These are phyloP conservation scores for Myochromella boudieri DNA, from an alignment of 768 basidiomycete species.

Conservation along the genomic window DNA sequence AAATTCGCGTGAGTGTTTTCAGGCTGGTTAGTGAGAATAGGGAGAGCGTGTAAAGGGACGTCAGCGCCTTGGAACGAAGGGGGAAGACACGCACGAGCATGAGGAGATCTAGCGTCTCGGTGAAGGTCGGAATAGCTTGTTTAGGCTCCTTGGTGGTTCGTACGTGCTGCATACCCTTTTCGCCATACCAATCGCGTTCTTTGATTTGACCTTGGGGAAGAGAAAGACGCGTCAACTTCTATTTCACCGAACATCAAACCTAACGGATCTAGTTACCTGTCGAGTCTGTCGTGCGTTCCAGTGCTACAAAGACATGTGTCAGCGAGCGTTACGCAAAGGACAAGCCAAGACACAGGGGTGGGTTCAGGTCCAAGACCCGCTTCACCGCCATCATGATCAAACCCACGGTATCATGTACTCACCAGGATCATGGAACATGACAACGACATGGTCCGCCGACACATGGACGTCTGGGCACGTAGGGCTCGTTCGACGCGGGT, in stretches of 20 bases:
- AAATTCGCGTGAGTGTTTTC: conserved; percentile 76
- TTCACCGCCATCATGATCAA: neutral
- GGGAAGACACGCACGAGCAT: conserved; percentile 57
- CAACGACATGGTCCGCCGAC: conserved; percentile 79
- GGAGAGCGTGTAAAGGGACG: conserved; percentile 4
- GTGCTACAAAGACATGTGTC: conserved; percentile 47
- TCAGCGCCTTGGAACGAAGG: conserved; percentile 14
- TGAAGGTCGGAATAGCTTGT: conserved; percentile 90
- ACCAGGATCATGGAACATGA: conserved; percentile 97
- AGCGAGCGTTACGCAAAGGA: too few relatives aligned
- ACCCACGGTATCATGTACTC: conserved; percentile 11
- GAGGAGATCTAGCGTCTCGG: conserved; percentile 73
- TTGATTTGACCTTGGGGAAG: conserved; percentile 57
- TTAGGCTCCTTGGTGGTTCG: conserved; percentile 77
- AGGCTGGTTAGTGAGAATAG: conserved; percentile 38
- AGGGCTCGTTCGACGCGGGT: conserved; percentile 55
- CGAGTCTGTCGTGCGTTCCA: conserved; percentile 82
- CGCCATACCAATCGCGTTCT: conserved; percentile 70
- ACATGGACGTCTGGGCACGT: conserved; percentile 87
- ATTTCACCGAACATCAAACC: neutral
- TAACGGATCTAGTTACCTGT: conserved; percentile 40
- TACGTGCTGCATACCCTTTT: conserved; percentile 72
- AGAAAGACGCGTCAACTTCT: neutral
- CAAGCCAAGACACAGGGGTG: too few relatives aligned
- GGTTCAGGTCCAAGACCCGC: neutral